These are phyloP conservation scores for Asterophora parasitica DNA, from an alignment of 768 basidiomycete species.

Conservation along the genomic window DNA sequence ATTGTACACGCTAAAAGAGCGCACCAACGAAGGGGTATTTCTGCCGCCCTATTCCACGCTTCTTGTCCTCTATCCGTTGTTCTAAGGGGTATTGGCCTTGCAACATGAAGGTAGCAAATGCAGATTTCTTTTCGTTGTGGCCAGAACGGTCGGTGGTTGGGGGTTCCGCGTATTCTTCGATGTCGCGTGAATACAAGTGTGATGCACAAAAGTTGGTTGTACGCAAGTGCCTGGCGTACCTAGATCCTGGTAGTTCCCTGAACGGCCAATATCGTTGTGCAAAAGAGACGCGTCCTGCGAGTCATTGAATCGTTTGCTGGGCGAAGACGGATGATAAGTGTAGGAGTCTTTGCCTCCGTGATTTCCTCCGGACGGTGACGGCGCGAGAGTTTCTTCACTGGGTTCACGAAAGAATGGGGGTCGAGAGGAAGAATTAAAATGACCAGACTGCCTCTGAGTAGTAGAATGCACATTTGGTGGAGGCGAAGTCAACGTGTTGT, in stretches of 20 bases:
- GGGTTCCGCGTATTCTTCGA: slow-evolving; percentile 63
- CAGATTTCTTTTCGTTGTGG: slow-evolving; percentile 35
- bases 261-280: slow-evolving; percentile 35
- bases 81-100: slow-evolving; percentile 57
- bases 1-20: slow-evolving; percentile 11
- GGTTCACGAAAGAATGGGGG: slow-evolving; percentile 12
- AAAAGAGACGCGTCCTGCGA: slow-evolving; percentile 39
- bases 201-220: neutral
- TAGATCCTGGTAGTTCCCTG: slow-evolving; percentile 45
- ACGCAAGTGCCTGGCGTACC: slow-evolving; percentile 32
- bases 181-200: slow-evolving; percentile 1
- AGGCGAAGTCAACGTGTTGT: neutral
- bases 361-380: neutral
- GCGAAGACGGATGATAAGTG: slow-evolving; percentile 1
- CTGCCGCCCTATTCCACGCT: slow-evolving; percentile 79
- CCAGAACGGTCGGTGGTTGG: slow-evolving; percentile 22
- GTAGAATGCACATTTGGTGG: neutral
- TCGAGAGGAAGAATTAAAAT: slow-evolving; percentile 3
- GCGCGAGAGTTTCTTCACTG: slow-evolving; percentile 3
- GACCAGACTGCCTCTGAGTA: neutral
- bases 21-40: slow-evolving; percentile 71
- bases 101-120: slow-evolving; percentile 39
- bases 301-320: slow-evolving; percentile 20
- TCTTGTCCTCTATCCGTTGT: slow-evolving; percentile 86
- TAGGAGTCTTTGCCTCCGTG: neutral